phyloP scores from a whole-genome alignment of 176 grass and related monocot species.

The Hordeum vulgare region MorexV3_pseudomolecules_assembly NC_058518.1:276645361-276645860 shows the following conservation, averaged over 20 bases:
- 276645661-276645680: constrained; percentile 22
- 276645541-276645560: constrained; percentile 86
- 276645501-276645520: constrained; percentile 66
- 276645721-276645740: constrained; percentile 13
- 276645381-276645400: constrained; percentile 90
- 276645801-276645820: constrained; percentile 25
- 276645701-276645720: constrained; percentile 24
- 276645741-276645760: constrained; percentile 40
- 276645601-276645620: constrained; percentile 14
- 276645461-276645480: constrained; percentile 70
- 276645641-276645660: constrained; percentile 28
- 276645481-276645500: constrained; percentile 50
- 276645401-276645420: constrained; percentile 76
- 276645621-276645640: constrained; percentile 30
- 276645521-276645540: constrained; percentile 64
- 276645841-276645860: constrained; percentile 40
- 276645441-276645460: constrained; percentile 86
- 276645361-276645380: constrained; percentile 91
- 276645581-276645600: constrained; percentile 33
- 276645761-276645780: constrained; percentile 33
- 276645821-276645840: constrained; percentile 1
- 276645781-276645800: constrained; percentile 19
- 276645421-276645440: constrained; percentile 64
- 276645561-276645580: constrained; percentile 33
- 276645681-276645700: neutral